Evolutionary conservation across 169 alveolate genomes (phyloP), one percentile per base, ranked within the genome.

Genomic region (Plasmodium adleri): DNA sequence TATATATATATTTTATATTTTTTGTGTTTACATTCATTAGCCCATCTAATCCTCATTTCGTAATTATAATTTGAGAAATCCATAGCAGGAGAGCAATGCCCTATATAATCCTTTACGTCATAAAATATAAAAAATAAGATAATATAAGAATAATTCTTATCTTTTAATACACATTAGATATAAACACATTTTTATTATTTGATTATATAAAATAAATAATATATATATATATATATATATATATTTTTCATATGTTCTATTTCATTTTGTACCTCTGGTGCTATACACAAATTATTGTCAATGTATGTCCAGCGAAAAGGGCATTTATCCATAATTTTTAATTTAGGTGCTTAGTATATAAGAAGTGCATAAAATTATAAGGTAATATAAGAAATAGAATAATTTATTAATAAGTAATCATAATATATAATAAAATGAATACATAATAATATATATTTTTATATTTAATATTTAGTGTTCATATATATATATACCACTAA

Each of bases 11-110:
- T 49, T 20, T 56, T 15, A 43, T 70, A 43, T 70, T 72, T 72
- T 54, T 60, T 72, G 15, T 5, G 49, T 64, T 43, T 78, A 85
- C 96, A 94, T 62, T 86, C 80, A 56, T 60, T 86, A 64, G 92
- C 95, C 88, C 88, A 78, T 70, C 70, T 64, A 20, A 92, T 22
- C 56, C 93, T 88, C 20, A 86, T 88, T 63, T 64, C 63, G 15
- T 52, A 67, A 58, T 80, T 88, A 67, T 88, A 56, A 56, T 76
- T 88, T 20, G 93, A 45, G 22, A 94, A 88, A 63, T 92, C 92
- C 90, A 89, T 63, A 17, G 93, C 92, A n/a, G 96, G 96, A 17
- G 96, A 83, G 90, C 96, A 93, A 15, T 64, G 85, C 10, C 95
- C 95, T 58, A 70, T 71, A 32, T 92, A 92, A 13, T 86, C 89